Percentiles rank a stretch among this genome's conserved stretches.
phyloP scores from a whole-genome alignment of 495 filamentous ascomycete species.

The Penicillium simplicissimum region DNA sequence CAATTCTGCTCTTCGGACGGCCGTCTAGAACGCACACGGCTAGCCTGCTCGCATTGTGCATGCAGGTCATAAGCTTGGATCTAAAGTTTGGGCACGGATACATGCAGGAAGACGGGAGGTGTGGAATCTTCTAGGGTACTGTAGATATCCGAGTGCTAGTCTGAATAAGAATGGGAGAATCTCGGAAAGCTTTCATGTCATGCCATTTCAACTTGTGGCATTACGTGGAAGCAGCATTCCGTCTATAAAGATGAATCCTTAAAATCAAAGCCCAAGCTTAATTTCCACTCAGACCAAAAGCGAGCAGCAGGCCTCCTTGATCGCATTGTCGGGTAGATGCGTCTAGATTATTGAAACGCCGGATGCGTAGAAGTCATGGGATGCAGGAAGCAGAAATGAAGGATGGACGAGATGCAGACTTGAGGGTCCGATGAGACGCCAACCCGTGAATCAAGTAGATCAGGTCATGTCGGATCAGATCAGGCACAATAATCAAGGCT shows the following conservation, averaged over 20 bases:
- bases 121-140: background rate
- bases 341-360: slow-evolving; percentile 5
- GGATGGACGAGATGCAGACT: background rate
- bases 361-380: background rate
- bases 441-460: background rate
- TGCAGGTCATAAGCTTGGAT: background rate
- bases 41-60: background rate
- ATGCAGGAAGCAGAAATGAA: slow-evolving; percentile 9
- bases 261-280: background rate
- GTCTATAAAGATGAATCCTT: background rate
- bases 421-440: background rate
- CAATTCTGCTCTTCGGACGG: background rate
- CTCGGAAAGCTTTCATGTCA: background rate
- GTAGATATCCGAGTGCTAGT: background rate
- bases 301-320: background rate
- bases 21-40: background rate
- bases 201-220: background rate
- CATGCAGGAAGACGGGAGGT: background rate
- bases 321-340: slow-evolving; percentile 8
- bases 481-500: background rate
- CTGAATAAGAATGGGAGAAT: background rate
- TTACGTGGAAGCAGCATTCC: background rate
- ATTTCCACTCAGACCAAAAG: background rate
- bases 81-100: background rate
- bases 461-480: background rate